Conservation (phyloP, 345 rosid genomes). For the Lepidium aucheri region DNA sequence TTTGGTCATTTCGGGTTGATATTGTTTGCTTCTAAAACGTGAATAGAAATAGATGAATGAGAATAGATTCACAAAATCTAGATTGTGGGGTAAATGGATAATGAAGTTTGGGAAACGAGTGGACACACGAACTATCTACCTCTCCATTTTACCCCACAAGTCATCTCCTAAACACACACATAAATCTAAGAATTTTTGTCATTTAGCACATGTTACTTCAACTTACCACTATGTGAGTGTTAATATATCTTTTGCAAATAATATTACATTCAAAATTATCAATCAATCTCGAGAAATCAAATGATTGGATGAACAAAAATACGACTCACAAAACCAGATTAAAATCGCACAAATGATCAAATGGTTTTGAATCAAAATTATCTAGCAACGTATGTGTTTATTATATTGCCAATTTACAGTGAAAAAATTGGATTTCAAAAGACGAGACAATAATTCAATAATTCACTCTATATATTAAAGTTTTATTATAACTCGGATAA, state of each 20-base stretch:
- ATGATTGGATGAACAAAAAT: not conserved
- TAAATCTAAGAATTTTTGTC: not conserved
- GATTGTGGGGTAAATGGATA: slow-evolving; percentile 13
- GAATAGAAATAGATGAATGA: slow-evolving; percentile 3
- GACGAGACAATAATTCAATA: not conserved
- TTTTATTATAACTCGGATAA: too few species aligned
- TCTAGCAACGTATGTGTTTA: not conserved
- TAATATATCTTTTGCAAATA: not conserved
- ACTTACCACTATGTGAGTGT: not conserved
- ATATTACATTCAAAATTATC: not conserved
- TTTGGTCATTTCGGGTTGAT: not conserved
- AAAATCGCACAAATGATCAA: not conserved
- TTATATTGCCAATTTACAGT: not conserved
- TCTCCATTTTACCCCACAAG: not conserved
- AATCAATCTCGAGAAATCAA: not conserved
- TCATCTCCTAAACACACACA: not conserved
- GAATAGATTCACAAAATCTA: slow-evolving; percentile 16
- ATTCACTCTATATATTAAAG: too few species aligned
- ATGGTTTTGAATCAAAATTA: not conserved
- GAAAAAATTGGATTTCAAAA: not conserved
- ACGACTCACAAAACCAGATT: not conserved
- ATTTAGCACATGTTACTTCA: not conserved
- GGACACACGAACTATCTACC: slow-evolving; percentile 9
- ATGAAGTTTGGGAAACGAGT: slow-evolving; percentile 3
- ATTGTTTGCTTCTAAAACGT: slow-evolving; percentile 14